Base-by-base conservation (phyloP, 495 filamentous ascomycete species). In the Penicillium ucsense region DNA sequence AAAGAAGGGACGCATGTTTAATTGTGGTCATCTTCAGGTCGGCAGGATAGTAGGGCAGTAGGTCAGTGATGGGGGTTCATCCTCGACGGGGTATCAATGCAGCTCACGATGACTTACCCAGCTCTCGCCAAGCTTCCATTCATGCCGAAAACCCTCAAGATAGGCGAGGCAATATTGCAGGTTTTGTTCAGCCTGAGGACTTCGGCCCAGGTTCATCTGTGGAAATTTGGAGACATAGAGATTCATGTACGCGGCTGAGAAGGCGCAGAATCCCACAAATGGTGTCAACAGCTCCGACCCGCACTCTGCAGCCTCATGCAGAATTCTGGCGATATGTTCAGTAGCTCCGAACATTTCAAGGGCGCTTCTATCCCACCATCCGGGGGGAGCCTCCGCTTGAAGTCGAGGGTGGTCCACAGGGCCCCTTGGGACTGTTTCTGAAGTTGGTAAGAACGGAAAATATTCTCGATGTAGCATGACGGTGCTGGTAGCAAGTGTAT, bases 181-280 rank as follows among this genome's bases (percentile, higher is more conserved):
- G 5, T 49, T 32, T 30, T 42, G 12, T 29, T 60, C 50, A 31
- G 48, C 48, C 9, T 41, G 38, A 10, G 28, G 27, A 28, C 54
- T 60, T 11, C 57, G 53, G 20, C 48, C 54, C 8, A 60, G 41
- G 31, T 60, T 60, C 57, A 60, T 60, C 31, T 56, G 47, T 11
- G 57, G 57, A 43, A 57, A 60, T 11, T 43, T 30, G 29, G 35
- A 51, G 27, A 54, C 42, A 34, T 60, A 60, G 5, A 60, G 38
- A 20, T 60, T 60, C 54, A 57, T 60, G 10, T 53, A 54, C 30
- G 57, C 54, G 4, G 57, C 57, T 20, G 57, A 60, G 31, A 60
- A 60, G 4, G 54, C 54, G 47, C 57, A 57, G n/a, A 60, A 60
- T 20, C 54, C 57, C 8, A 56, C 54, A 43, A 60, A 60, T 9